Conservation (phyloP, 176 grass and related monocot genomes). For the Echinochloa phyllopogon region DNA sequence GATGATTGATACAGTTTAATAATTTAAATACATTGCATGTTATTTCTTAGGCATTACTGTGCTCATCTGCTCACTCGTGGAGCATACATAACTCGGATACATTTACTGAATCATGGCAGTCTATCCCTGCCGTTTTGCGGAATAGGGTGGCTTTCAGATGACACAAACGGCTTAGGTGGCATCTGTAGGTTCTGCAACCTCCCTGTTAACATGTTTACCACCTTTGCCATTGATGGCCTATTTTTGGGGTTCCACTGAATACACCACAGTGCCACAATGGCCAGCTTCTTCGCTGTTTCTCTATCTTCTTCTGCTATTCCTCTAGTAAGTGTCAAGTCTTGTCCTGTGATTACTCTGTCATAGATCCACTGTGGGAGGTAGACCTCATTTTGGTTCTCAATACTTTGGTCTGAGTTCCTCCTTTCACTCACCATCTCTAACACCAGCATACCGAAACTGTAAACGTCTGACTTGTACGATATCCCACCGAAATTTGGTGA, state of each 20-base stretch:
- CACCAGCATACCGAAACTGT: conserved; percentile 55
- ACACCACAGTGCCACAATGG: conserved; percentile 63
- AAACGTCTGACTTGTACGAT: conserved; percentile 57
- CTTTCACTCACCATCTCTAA: conserved; percentile 58
- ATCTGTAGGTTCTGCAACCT: conserved; percentile 51
- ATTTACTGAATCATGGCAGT: neutral
- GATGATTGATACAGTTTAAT: neutral
- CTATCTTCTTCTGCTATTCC: conserved; percentile 16
- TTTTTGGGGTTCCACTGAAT: conserved; percentile 68
- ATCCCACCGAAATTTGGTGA: conserved; percentile 42
- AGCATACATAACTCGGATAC: too few relatives aligned
- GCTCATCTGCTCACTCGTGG: too few relatives aligned
- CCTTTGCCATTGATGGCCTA: conserved; percentile 58
- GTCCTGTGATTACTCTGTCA: neutral
- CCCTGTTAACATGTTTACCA: conserved; percentile 63
- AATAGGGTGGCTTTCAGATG: neutral
- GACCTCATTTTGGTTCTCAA: conserved; percentile 27
- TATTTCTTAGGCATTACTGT: neutral
- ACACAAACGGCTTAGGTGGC: conserved; percentile 56
- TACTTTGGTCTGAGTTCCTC: conserved; percentile 52
- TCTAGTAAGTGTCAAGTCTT: conserved; percentile 9
- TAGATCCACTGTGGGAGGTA: conserved; percentile 61
- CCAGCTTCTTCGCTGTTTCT: conserved; percentile 35
- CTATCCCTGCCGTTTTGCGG: neutral
- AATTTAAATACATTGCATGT: neutral